Conservation (phyloP, 345 rosid species). For the Populus alba region DNA sequence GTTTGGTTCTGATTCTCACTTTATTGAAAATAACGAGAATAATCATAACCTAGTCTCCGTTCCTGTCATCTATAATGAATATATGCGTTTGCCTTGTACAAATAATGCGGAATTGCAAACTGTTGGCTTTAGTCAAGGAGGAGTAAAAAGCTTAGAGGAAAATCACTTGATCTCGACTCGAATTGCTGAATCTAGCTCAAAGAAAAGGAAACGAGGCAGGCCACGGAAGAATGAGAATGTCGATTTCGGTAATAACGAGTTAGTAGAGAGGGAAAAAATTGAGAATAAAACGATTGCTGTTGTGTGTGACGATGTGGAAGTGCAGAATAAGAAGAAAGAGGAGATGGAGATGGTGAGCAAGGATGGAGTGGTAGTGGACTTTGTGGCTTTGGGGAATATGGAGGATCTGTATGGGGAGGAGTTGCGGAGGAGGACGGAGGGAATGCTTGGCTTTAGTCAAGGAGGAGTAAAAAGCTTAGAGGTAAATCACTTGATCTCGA, state of each 20-base stretch:
- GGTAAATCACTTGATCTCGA: background rate
- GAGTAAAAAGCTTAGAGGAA: background rate
- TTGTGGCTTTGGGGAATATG: slow-evolving; percentile 22
- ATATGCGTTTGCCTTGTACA: slow-evolving; percentile 1
- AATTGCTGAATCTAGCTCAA: background rate
- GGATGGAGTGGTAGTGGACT: slow-evolving; percentile 33
- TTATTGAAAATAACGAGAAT: slow-evolving; percentile 2
- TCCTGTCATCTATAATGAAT: slow-evolving; percentile 27
- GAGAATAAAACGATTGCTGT: background rate
- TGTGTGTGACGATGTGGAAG: background rate
- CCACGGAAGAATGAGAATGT: slow-evolving; percentile 16
- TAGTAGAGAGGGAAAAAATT: slow-evolving; percentile 8
- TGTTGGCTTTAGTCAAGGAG: slow-evolving; percentile 16
- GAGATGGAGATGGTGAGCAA: background rate
- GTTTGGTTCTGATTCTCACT: slow-evolving; percentile 29
- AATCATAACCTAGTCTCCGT: slow-evolving; percentile 35
- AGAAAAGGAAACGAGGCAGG: slow-evolving; percentile 16
- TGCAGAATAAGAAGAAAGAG: slow-evolving; percentile 5
- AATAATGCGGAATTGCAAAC: slow-evolving; percentile 12
- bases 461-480: background rate
- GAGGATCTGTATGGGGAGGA: slow-evolving; percentile 55
- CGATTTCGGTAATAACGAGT: background rate
- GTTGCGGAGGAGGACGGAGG: slow-evolving; percentile 53
- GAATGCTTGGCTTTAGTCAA: slow-evolving; percentile 25
- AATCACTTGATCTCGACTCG: background rate